Base-by-base conservation (phyloP, 371 early-diverging fungal species). In the Mortierella sp. region DNA sequence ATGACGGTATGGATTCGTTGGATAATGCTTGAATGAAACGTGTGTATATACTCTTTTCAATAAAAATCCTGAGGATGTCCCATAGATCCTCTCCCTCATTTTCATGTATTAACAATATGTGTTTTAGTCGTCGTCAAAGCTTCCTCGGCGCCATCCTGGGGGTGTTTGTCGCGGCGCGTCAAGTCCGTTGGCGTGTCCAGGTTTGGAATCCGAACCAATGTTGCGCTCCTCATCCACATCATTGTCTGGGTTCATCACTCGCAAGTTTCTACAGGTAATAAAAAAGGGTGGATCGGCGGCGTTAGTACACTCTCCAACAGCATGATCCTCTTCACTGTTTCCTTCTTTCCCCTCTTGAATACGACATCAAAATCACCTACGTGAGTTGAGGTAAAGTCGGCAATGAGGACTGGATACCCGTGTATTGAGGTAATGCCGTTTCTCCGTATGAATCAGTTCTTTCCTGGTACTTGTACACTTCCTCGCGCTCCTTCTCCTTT, bases 81-180 rank as follows among this genome's bases (percentile, higher is more conserved):
- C n/a, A n/a, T n/a, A n/a, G n/a, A n/a, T n/a, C n/a, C n/a, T n/a
- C n/a, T n/a, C n/a, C n/a, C n/a, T n/a, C n/a, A n/a, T n/a, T n/a
- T n/a, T n/a, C n/a, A n/a, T n/a, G n/a, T n/a, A n/a, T n/a, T n/a
- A n/a, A n/a, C n/a, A n/a, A n/a, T n/a, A n/a, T n/a, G n/a, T n/a
- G n/a, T n/a, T 45, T 73, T 48, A 73, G 51, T 73, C 73, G 39
- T 73, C 73, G 38, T 67, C 73, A 52, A 73, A 73, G 52, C 73
- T 73, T 31, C 73, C 73, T 31, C 73, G 73, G 34, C 73, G 67
- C 73, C 73, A 73, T 60, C 73, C 73, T 52, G 73, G 64, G 28
- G 73, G 60, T 18, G 54, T 42, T 7, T 63, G 50, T 19, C 10
- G 34, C n/a, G 55, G 28, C 3, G 47, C 63, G n/a, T 73, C 61